Percentiles rank a stretch among this genome's conserved stretches.
These are phyloP conservation scores for Fusarium protoensiforme DNA, from an alignment of 2,329 filamentous ascomycete species.

Conservation along the genomic window DNA sequence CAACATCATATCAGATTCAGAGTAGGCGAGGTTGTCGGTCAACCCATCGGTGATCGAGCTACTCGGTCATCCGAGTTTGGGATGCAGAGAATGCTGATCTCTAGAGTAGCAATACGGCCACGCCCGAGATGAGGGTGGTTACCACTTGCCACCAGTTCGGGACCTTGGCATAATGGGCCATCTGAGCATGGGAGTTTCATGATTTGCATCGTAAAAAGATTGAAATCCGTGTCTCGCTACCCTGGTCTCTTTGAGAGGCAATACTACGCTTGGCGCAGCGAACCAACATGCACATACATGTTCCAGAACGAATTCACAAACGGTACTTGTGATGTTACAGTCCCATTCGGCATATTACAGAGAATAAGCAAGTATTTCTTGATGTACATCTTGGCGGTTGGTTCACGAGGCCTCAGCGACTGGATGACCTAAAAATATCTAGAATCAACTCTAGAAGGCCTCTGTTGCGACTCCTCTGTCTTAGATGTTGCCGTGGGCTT, in stretches of 20 bases:
- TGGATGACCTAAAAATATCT: background rate
- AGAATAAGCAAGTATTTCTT: background rate
- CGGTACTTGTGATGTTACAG: background rate
- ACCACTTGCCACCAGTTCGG: background rate
- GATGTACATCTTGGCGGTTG: background rate
- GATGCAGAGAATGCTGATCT: background rate
- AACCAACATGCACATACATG: background rate
- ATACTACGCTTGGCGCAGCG: background rate
- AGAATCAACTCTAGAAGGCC: background rate
- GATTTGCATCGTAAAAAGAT: background rate
- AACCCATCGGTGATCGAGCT: background rate
- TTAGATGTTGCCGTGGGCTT: background rate
- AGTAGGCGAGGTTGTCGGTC: background rate
- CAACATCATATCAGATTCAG: slow-evolving; percentile 5
- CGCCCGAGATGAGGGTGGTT: background rate
- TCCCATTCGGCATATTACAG: background rate
- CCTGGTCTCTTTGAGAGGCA: background rate
- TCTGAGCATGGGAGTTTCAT: background rate
- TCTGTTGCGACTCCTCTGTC: background rate
- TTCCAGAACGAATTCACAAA: background rate
- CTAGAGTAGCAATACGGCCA: background rate
- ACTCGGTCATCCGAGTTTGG: background rate
- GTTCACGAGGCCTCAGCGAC: background rate
- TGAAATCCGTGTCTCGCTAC: background rate
- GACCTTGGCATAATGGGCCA: background rate